These are phyloP conservation scores for Withania somnifera DNA, from an alignment of 305 asterid genomes.

Conservation along the genomic window DNA sequence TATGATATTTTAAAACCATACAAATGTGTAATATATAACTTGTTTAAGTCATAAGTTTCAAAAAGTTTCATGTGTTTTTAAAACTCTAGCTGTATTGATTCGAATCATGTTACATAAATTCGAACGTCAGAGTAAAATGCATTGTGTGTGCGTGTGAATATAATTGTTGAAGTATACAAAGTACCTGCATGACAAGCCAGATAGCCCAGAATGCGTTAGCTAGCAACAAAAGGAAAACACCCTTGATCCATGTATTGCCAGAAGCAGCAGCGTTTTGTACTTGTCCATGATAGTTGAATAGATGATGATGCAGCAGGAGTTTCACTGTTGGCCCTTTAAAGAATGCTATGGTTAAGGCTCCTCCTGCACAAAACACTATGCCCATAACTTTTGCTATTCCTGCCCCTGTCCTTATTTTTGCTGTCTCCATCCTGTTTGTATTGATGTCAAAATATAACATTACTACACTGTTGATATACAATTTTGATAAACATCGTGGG, in stretches of 20 bases:
- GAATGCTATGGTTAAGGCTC: slow-evolving; percentile 72
- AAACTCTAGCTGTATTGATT: too few species aligned
- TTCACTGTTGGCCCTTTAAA: slow-evolving; percentile 62
- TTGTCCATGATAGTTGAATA: slow-evolving; percentile 26
- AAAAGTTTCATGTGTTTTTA: too few species aligned
- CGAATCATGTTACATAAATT: too few species aligned
- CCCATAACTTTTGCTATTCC: slow-evolving; percentile 63
- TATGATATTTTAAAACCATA: too few species aligned
- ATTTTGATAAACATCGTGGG: not conserved
- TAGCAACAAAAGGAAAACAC: slow-evolving; percentile 71
- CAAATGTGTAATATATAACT: too few species aligned
- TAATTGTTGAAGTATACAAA: too few species aligned
- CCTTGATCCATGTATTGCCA: slow-evolving; percentile 49
- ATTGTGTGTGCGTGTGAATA: not conserved
- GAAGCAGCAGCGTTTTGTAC: slow-evolving; percentile 22
- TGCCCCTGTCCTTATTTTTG: slow-evolving; percentile 33
- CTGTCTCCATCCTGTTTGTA: slow-evolving; percentile 52
- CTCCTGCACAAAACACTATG: slow-evolving; percentile 51
- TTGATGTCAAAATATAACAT: not conserved
- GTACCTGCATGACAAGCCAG: slow-evolving; percentile 87
- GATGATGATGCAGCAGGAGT: slow-evolving; percentile 57
- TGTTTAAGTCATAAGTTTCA: too few species aligned
- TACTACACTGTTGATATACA: not conserved
- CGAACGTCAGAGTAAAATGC: too few species aligned
- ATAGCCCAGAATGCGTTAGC: slow-evolving; percentile 51